Evolutionary conservation across 2,329 filamentous ascomycete species (phyloP).

Genomic region (Beauveria rudraprayagi): DNA sequence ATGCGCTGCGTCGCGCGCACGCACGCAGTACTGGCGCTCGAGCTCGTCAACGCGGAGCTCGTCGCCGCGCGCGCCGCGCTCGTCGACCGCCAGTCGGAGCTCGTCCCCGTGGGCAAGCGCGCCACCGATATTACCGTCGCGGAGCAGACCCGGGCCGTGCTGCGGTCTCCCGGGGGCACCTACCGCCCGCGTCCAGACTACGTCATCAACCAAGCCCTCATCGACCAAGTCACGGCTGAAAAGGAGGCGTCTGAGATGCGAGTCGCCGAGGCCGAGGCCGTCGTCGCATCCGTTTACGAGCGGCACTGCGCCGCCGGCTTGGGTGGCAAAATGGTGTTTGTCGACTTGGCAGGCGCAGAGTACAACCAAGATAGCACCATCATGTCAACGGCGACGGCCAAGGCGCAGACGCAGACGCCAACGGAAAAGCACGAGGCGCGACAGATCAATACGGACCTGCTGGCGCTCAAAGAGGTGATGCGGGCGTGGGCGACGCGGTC

Average conservation of each 20-base stretch:
- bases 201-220: constrained; percentile 26
- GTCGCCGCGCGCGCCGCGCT: constrained; percentile 29
- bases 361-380: constrained; percentile 26
- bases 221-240: constrained; percentile 31
- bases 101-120: constrained; percentile 29
- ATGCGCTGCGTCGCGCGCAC: constrained; percentile 27
- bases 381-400: constrained; percentile 13
- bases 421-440: constrained; percentile 32
- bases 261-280: constrained; percentile 26
- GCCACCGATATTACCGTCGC: constrained; percentile 15
- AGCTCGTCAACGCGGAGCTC: constrained; percentile 29
- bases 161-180: constrained; percentile 23
- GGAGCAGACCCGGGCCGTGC: constrained; percentile 18
- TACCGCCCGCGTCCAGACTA: constrained; percentile 28
- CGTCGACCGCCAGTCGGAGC: constrained; percentile 33
- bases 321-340: constrained; percentile 35
- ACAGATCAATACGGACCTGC: constrained; percentile 37
- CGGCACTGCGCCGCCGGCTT: constrained; percentile 17
- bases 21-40: constrained; percentile 34
- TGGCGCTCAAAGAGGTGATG: constrained; percentile 39
- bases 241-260: constrained; percentile 27
- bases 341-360: constrained; percentile 37
- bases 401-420: constrained; percentile 21
- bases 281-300: constrained; percentile 20
- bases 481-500: constrained; percentile 25